These are phyloP conservation scores for Mycosphaerelloides madeirae DNA, from an alignment of 2,329 filamentous ascomycete species.

Conservation along the genomic window DNA sequence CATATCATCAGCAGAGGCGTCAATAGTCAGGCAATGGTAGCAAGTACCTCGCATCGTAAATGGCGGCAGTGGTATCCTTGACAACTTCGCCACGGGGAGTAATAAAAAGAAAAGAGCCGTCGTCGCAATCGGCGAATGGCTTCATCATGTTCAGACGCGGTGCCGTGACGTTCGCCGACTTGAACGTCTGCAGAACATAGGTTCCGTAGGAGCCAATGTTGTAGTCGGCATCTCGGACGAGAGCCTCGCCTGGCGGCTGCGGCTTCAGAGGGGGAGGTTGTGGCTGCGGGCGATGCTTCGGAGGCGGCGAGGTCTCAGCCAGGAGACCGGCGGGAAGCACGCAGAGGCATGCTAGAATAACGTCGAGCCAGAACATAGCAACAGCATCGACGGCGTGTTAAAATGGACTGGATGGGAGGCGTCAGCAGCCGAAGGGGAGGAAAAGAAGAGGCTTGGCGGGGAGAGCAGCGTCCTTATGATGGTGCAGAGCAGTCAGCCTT, in stretches of 20 bases:
- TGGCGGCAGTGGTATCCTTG: constrained; percentile 10
- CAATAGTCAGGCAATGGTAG: not conserved
- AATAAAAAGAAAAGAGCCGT: constrained; percentile 26
- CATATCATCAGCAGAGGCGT: not conserved
- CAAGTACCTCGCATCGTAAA: constrained; percentile 11
- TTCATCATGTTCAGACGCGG: constrained; percentile 28
- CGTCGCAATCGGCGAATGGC: constrained; percentile 26
- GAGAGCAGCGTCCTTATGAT: too few species aligned
- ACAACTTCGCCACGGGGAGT: constrained; percentile 21
- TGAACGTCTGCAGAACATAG: constrained; percentile 33
- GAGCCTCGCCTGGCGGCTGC: constrained; percentile 12
- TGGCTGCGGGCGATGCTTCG: too few species aligned
- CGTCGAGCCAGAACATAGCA: too few species aligned
- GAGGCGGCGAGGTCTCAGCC: too few species aligned
- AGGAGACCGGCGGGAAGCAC: too few species aligned
- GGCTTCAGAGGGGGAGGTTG: not conserved
- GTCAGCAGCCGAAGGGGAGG: too few species aligned
- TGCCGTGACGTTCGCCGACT: constrained; percentile 29
- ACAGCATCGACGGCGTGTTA: too few species aligned
- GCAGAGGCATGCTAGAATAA: too few species aligned
- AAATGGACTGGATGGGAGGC: too few species aligned
- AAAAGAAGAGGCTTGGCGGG: too few species aligned
- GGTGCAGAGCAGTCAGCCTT: too few species aligned
- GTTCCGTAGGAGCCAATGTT: constrained; percentile 33
- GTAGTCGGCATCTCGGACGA: constrained; percentile 23